Evolutionary conservation across 1,139 yeast species (phyloP).

Genomic region (Sugiyamaella castrensis): DNA sequence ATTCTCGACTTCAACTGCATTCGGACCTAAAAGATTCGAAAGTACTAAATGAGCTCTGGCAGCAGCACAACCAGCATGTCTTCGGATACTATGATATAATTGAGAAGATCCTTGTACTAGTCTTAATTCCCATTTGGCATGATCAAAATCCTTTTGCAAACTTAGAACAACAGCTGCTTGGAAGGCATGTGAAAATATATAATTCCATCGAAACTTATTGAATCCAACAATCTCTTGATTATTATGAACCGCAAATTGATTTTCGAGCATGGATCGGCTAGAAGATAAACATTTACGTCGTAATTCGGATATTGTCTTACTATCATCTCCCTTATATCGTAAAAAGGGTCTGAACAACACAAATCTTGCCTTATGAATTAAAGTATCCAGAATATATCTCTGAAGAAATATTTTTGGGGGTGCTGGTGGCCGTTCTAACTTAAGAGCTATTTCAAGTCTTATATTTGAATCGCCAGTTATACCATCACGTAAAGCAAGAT

Average conservation of each 20-base stretch:
- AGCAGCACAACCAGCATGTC: slow-evolving; percentile 20
- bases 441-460: slow-evolving; percentile 15
- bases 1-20: slow-evolving; percentile 7
- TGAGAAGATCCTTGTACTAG: slow-evolving; percentile 15
- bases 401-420: slow-evolving; percentile 16
- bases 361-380: slow-evolving; percentile 18
- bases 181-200: slow-evolving; percentile 20
- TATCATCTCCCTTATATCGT: slow-evolving; percentile 5
- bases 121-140: slow-evolving; percentile 10
- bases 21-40: slow-evolving; percentile 14
- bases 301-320: slow-evolving; percentile 5
- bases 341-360: slow-evolving; percentile 18
- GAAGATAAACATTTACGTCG: slow-evolving; percentile 17
- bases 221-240: slow-evolving; percentile 13
- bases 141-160: slow-evolving; percentile 12
- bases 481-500: slow-evolving; percentile 10
- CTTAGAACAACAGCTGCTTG: slow-evolving; percentile 19
- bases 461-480: slow-evolving; percentile 11
- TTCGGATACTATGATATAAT: slow-evolving; percentile 14
- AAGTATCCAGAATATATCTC: slow-evolving; percentile 18
- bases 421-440: slow-evolving; percentile 15
- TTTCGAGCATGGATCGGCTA: slow-evolving; percentile 17
- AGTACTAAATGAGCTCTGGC: slow-evolving; percentile 20
- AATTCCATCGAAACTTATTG: slow-evolving; percentile 20
- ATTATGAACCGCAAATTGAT: slow-evolving; percentile 18